Conservation (phyloP, 495 filamentous ascomycete genomes). For the Cercophora scortea region DNA sequence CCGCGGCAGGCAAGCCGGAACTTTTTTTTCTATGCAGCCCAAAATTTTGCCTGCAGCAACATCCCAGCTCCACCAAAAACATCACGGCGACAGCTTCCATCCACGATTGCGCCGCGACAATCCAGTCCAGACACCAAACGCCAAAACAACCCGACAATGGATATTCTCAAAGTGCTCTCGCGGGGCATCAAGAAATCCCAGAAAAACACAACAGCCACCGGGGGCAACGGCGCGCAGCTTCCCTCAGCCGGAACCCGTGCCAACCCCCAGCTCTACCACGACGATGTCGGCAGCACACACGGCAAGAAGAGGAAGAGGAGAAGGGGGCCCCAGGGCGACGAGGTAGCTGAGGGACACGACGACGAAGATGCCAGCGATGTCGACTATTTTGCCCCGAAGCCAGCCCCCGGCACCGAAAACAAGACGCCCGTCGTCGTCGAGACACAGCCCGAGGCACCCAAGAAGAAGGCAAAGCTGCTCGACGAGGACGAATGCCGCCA, state of each 20-base stretch:
- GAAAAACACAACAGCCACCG: constrained; percentile 21
- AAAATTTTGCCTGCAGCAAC: constrained; percentile 5
- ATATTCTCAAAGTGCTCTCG: constrained; percentile 61
- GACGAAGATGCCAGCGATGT: constrained; percentile 30
- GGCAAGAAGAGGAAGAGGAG: constrained; percentile 45
- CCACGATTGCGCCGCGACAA: not conserved
- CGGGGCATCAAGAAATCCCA: constrained; percentile 47
- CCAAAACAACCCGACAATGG: constrained; percentile 32
- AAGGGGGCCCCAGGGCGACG: constrained; percentile 15
- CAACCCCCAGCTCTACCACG: constrained; percentile 46
- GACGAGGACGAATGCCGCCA: constrained; percentile 62
- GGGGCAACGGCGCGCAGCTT: constrained; percentile 23
- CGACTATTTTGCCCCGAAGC: constrained; percentile 43
- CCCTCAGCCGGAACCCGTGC: constrained; percentile 43
- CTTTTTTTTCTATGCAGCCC: not conserved
- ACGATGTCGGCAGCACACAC: constrained; percentile 23
- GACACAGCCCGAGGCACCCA: constrained; percentile 12
- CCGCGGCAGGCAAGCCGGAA: not conserved
- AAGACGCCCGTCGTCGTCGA: constrained; percentile 3
- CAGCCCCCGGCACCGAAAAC: constrained; percentile 7
- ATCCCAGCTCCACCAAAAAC: no score
- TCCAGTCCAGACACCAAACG: not conserved
- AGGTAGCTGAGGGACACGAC: constrained; percentile 11
- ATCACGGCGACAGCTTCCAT: not conserved
- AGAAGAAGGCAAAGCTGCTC: constrained; percentile 26